These are phyloP conservation scores for Podospora pseudocomata DNA, from an alignment of 495 filamentous ascomycete species.

Conservation along the genomic window DNA sequence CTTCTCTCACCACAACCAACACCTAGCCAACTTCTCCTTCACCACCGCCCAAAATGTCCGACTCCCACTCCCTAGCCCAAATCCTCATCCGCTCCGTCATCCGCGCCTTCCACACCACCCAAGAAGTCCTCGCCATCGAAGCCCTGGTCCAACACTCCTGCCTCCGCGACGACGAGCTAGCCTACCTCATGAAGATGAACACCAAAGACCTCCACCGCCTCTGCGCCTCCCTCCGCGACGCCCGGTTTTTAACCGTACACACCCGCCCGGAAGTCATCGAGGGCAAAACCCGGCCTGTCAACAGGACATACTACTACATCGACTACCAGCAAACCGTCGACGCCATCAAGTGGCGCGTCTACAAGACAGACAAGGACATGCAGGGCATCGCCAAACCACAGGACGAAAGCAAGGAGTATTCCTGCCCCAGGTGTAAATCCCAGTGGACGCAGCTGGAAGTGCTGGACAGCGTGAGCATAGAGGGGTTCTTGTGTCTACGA, in stretches of 20 bases:
- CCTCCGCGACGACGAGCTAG: slow-evolving; percentile 82
- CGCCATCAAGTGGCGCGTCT: slow-evolving; percentile 91
- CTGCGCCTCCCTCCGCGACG: slow-evolving; percentile 76
- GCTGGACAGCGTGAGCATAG: slow-evolving; percentile 60
- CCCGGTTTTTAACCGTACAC: slow-evolving; percentile 79
- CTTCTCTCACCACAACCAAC: neutral
- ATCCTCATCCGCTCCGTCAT: slow-evolving; percentile 82
- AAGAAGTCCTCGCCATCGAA: slow-evolving; percentile 86
- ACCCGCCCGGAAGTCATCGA: slow-evolving; percentile 75
- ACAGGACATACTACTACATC: slow-evolving; percentile 93
- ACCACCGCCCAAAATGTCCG: slow-evolving; percentile 58
- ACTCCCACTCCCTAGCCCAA: slow-evolving; percentile 54
- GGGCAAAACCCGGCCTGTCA: slow-evolving; percentile 74
- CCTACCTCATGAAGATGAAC: slow-evolving; percentile 78
- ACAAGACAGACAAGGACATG: slow-evolving; percentile 76
- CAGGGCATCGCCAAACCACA: slow-evolving; percentile 74
- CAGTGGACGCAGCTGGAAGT: slow-evolving; percentile 88
- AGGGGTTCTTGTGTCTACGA: slow-evolving; percentile 79
- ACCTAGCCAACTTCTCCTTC: neutral
- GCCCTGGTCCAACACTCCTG: slow-evolving; percentile 88
- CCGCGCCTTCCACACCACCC: slow-evolving; percentile 88
- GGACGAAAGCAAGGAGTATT: slow-evolving; percentile 85
- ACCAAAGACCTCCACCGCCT: slow-evolving; percentile 85
- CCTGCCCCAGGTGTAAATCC: slow-evolving; percentile 71
- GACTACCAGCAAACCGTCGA: slow-evolving; percentile 92